phyloP scores from a whole-genome alignment of 208 protist genomes.

The Angomonas ambiguus region DNA sequence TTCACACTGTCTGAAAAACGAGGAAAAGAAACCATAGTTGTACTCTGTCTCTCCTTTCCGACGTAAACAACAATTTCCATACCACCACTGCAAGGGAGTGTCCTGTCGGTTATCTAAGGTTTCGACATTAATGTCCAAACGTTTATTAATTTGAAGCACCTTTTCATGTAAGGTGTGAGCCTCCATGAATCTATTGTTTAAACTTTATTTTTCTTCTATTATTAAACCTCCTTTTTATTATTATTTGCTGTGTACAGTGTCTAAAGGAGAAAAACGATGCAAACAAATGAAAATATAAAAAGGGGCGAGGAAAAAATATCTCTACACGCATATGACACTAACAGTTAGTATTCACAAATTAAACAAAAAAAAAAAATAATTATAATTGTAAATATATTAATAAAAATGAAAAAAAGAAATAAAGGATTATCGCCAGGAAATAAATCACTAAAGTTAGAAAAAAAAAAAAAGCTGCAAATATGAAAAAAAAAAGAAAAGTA shows the following conservation, averaged over 20 bases:
- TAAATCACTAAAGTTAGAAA: not conserved
- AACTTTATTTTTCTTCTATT: too few relatives aligned
- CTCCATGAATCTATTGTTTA: too few relatives aligned
- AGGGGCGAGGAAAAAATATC: too few relatives aligned
- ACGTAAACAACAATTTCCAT: conserved; percentile 37
- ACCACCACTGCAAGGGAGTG: conserved; percentile 49
- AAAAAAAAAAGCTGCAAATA: conserved; percentile 3
- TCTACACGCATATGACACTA: too few relatives aligned
- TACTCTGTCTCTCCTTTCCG: conserved; percentile 15
- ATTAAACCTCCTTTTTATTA: too few relatives aligned
- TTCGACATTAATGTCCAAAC: too few relatives aligned
- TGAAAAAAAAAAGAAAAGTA: not conserved
- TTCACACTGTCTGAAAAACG: conserved; percentile 40
- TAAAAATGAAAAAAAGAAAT: not conserved
- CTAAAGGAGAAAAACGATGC: too few relatives aligned
- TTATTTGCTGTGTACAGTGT: too few relatives aligned
- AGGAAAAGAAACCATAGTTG: conserved; percentile 43
- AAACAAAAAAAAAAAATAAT: conserved; percentile 10
- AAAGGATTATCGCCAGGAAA: not conserved
- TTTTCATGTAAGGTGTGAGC: too few relatives aligned
- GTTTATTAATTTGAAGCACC: too few relatives aligned
- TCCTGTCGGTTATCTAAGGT: too few relatives aligned
- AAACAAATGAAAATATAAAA: too few relatives aligned
- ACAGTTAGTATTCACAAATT: not conserved
- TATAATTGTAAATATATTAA: conserved; percentile 3